These are phyloP conservation scores for Apodospora peruviana DNA, from an alignment of 495 filamentous ascomycete genomes.

Conservation along the genomic window DNA sequence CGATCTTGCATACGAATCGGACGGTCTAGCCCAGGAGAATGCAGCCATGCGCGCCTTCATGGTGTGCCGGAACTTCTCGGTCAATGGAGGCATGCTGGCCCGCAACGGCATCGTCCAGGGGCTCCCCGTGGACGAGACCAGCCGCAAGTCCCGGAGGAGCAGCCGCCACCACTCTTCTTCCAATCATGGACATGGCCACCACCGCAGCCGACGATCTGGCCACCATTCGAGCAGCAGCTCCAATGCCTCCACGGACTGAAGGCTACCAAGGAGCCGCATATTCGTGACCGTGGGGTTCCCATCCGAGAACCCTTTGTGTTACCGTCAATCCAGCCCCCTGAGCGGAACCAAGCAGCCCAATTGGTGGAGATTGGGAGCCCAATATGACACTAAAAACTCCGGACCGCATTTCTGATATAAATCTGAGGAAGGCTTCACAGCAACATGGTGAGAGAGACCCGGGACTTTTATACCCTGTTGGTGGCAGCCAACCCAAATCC, in stretches of 20 bases:
- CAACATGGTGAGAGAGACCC: conserved; percentile 20
- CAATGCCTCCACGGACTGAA: conserved; percentile 49
- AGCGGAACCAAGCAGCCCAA: neutral
- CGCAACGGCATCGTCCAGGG: conserved; percentile 83
- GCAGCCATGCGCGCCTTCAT: conserved; percentile 96
- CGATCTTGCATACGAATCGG: conserved; percentile 73
- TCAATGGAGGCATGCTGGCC: conserved; percentile 90
- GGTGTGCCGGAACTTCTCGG: conserved; percentile 97
- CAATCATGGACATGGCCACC: conserved; percentile 28
- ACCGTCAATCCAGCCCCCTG: neutral
- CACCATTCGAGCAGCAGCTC: conserved; percentile 54
- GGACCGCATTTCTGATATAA: conserved; percentile 30
- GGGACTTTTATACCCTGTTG: conserved; percentile 24
- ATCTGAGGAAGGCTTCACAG: conserved; percentile 47
- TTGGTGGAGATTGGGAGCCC: conserved; percentile 3
- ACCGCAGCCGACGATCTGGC: conserved; percentile 33
- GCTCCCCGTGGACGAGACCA: conserved; percentile 58
- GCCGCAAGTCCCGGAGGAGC: conserved; percentile 37
- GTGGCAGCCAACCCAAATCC: conserved; percentile 8
- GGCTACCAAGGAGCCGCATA: conserved; percentile 7
- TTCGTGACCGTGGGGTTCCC: conserved; percentile 9
- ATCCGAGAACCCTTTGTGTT: neutral
- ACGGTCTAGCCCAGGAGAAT: conserved; percentile 82
- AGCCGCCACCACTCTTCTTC: conserved; percentile 42
- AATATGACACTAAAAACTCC: conserved; percentile 3